Percentiles rank a stretch among this genome's conserved stretches.
Conservation (phyloP, 306 rosid species). For the Pachyrhizus erosus region DNA sequence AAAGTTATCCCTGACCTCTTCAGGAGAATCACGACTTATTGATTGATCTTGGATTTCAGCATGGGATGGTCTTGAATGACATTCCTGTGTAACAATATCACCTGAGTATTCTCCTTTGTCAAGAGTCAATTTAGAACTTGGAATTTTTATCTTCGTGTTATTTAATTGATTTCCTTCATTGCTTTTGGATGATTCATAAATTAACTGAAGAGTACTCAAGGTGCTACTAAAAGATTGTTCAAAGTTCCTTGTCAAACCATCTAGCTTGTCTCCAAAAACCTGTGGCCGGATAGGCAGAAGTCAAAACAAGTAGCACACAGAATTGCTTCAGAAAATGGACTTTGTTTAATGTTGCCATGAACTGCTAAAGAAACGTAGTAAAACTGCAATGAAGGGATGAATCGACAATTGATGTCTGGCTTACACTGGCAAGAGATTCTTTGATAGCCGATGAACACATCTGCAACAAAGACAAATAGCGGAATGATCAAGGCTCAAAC, state of each 20-base stretch:
- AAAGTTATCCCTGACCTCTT: slow-evolving; percentile 49
- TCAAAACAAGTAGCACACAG: slow-evolving; percentile 51
- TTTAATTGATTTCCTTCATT: slow-evolving; percentile 41
- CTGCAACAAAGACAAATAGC: slow-evolving; percentile 55
- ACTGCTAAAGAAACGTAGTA: slow-evolving; percentile 46
- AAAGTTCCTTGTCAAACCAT: slow-evolving; percentile 74
- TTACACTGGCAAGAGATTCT: slow-evolving; percentile 93
- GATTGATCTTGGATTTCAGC: slow-evolving; percentile 41
- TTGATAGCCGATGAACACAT: slow-evolving; percentile 82
- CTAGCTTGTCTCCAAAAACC: slow-evolving; percentile 82
- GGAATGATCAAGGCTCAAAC: slow-evolving; percentile 33
- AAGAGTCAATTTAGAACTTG: slow-evolving; percentile 40
- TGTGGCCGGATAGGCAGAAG: slow-evolving; percentile 51
- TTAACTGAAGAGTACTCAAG: slow-evolving; percentile 72
- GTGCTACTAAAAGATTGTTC: slow-evolving; percentile 87
- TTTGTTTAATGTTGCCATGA: slow-evolving; percentile 44
- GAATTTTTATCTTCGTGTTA: slow-evolving; percentile 39
- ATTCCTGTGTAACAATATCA: slow-evolving; percentile 45
- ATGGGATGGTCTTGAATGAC: slow-evolving; percentile 37
- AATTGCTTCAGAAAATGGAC: slow-evolving; percentile 52
- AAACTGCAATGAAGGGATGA: slow-evolving; percentile 51
- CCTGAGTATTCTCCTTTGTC: slow-evolving; percentile 45
- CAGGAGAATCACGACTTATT: slow-evolving; percentile 32
- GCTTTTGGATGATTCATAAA: slow-evolving; percentile 59
- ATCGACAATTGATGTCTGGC: slow-evolving; percentile 55